phyloP scores from a whole-genome alignment of 2,329 filamentous ascomycete species.

The Colletotrichum falcatum region DNA sequence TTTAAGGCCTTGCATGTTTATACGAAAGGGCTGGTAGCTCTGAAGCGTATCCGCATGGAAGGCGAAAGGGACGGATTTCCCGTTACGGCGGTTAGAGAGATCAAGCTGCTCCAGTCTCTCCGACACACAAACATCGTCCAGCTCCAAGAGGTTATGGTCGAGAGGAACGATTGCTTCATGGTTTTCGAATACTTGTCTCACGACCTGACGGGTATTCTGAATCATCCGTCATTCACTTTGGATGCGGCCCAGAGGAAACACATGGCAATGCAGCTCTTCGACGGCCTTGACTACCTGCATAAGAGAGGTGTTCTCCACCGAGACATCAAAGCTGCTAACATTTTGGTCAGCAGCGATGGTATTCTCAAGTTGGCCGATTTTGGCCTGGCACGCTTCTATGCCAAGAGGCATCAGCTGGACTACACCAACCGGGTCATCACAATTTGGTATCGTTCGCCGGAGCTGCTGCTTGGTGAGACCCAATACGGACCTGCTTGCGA shows the following conservation, averaged over 20 bases:
- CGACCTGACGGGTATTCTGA: constrained; percentile 93
- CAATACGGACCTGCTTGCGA: constrained; percentile 91
- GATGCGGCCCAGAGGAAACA: constrained; percentile 91
- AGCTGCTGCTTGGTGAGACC: constrained; percentile 90
- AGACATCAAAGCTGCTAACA: constrained; percentile 98
- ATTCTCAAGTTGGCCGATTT: constrained; percentile 95
- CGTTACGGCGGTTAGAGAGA: constrained; percentile 90
- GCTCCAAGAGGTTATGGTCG: constrained; percentile 94
- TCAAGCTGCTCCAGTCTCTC: constrained; percentile 90
- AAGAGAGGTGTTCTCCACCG: constrained; percentile 93
- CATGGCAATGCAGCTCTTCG: constrained; percentile 90
- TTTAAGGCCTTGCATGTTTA: constrained; percentile 97
- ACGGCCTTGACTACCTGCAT: constrained; percentile 94
- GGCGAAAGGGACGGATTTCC: constrained; percentile 92
- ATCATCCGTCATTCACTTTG: constrained; percentile 91
- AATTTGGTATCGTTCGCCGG: constrained; percentile 95
- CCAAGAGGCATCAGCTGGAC: constrained; percentile 89
- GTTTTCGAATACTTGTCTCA: constrained; percentile 98
- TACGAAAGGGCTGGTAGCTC: constrained; percentile 82
- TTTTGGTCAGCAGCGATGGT: constrained; percentile 90
- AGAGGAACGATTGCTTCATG: constrained; percentile 99
- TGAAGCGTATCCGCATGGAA: constrained; percentile 95
- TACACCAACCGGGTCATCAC: constrained; percentile 99
- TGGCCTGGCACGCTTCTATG: constrained; percentile 94
- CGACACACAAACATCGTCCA: constrained; percentile 86